Evolutionary conservation across 2,329 filamentous ascomycete species (phyloP), one percentile per base, ranked within the genome.

Genomic region (Verticillium albo-atrum): DNA sequence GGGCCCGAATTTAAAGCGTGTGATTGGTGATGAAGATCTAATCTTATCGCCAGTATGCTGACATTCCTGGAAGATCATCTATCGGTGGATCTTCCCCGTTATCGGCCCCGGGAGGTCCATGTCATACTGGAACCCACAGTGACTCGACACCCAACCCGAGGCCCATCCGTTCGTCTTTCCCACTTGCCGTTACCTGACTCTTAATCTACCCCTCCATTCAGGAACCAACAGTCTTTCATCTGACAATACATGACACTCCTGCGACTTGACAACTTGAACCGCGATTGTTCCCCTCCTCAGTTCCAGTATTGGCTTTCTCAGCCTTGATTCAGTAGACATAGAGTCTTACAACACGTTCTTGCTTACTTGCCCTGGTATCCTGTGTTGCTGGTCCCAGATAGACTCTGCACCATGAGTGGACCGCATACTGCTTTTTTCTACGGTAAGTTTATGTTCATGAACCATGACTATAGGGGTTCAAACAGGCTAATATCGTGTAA

Each of bases 361-460:
- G n/a, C n/a, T n/a, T n/a, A n/a, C n/a, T n/a, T n/a, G n/a, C n/a
- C n/a, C n/a, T n/a, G n/a, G n/a, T n/a, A n/a, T n/a, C n/a, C n/a
- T n/a, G n/a, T n/a, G n/a, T n/a, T n/a, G n/a, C n/a, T n/a, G n/a
- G 6, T 3, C 14, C 30, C 30, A 32, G 30, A 14, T 2, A 32
- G 9, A 32, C 4, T 10, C 10, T 9, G 32, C 32, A 32, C 9
- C 17, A 55, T 78, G 76, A 77, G 74, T 56, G 76, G 75, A 27
- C 71, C 76, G 14, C 67, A 72, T 50, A 77, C 78, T 3, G 81
- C 79, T 26, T 86, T 86, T 69, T 85, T 86, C 68, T 86, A 87
- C 60, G 84, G 84, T 83, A 65, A 62, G 71, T 64, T 20, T n/a
- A n/a, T n/a, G n/a, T n/a, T n/a, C n/a, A n/a, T n/a, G n/a, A n/a